A percentile compares a stretch with the other conserved stretches of the same genome.
phyloP scores from a whole-genome alignment of 2,329 filamentous ascomycete species.

The Talaromyces sp. region DNA sequence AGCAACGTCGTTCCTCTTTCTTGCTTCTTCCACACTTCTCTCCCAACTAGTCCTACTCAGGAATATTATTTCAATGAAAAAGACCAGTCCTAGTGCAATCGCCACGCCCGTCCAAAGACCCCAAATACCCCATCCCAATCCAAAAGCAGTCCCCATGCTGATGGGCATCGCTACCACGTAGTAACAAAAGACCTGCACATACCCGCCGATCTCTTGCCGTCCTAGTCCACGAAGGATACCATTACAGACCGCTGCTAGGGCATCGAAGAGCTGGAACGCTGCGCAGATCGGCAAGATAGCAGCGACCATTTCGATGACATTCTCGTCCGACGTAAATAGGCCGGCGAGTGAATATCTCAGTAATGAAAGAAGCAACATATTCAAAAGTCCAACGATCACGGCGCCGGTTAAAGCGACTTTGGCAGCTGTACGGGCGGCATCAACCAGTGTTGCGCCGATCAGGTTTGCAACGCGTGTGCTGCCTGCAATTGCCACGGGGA shows the following conservation, averaged over 20 bases:
- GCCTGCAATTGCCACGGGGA: constrained; percentile 82
- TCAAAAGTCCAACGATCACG: constrained; percentile 70
- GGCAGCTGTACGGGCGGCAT: constrained; percentile 75
- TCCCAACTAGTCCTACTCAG: constrained; percentile 56
- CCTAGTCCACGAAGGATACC: constrained; percentile 84
- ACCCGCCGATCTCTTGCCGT: constrained; percentile 83
- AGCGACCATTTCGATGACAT: constrained; percentile 66
- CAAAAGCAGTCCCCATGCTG: constrained; percentile 73
- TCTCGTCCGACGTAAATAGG: constrained; percentile 71
- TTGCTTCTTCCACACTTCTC: constrained; percentile 58
- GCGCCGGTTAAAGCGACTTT: constrained; percentile 69
- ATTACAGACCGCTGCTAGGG: constrained; percentile 72
- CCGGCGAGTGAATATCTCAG: constrained; percentile 70
- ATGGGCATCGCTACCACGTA: constrained; percentile 83
- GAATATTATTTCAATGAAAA: constrained; percentile 54
- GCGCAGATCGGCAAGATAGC: constrained; percentile 74
- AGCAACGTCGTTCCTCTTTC: constrained; percentile 50
- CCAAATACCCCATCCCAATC: constrained; percentile 68
- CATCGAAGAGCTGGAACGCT: constrained; percentile 86
- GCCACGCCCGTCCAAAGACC: constrained; percentile 80
- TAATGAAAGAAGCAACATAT: constrained; percentile 64
- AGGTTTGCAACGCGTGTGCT: constrained; percentile 88
- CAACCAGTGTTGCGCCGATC: constrained; percentile 78
- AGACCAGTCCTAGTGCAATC: constrained; percentile 62
- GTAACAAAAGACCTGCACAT: constrained; percentile 80